Conservation (phyloP, 164 flowering plant species). For the Magnolia sinica region DNA sequence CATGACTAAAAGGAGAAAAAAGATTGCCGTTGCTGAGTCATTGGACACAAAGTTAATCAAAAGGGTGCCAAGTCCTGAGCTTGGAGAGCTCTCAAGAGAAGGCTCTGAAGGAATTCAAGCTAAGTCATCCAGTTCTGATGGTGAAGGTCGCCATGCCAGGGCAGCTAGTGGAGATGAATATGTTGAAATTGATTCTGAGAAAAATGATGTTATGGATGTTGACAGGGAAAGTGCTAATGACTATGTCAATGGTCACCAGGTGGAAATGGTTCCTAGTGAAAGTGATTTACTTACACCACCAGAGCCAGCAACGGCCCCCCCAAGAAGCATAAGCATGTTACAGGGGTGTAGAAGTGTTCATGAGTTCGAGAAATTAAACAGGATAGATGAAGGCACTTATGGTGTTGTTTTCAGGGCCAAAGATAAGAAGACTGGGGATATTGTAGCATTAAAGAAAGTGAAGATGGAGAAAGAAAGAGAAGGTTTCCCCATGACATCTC, state of each 20-base stretch:
- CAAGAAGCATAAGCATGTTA: slow-evolving; percentile 80
- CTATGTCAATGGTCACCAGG: slow-evolving; percentile 22
- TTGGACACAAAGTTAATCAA: not conserved
- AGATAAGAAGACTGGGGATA: slow-evolving; percentile 84
- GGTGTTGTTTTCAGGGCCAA: slow-evolving; percentile 94
- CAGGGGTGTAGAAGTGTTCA: slow-evolving; percentile 97
- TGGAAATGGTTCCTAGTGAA: slow-evolving; percentile 40
- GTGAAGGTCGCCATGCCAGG: slow-evolving; percentile 22
- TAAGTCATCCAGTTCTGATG: slow-evolving; percentile 60
- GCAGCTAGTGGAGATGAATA: slow-evolving; percentile 47
- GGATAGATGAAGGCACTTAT: slow-evolving; percentile 95
- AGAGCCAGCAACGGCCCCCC: slow-evolving; percentile 49
- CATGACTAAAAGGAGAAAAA: slow-evolving; percentile 12
- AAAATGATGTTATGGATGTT: slow-evolving; percentile 51
- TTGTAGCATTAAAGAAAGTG: slow-evolving; percentile 94
- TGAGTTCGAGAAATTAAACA: slow-evolving; percentile 90
- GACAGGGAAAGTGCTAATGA: slow-evolving; percentile 34
- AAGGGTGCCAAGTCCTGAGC: slow-evolving; percentile 48
- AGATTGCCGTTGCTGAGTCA: not conserved
- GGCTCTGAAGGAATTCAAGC: slow-evolving; percentile 35
- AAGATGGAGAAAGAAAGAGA: slow-evolving; percentile 99
- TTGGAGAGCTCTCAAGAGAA: slow-evolving; percentile 45
- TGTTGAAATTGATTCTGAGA: slow-evolving; percentile 31
- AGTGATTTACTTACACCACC: slow-evolving; percentile 37
- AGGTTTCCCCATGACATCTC: slow-evolving; percentile 92